phyloP scores from a whole-genome alignment of 495 filamentous ascomycete genomes.

The Jackrogersella multiformis region DNA sequence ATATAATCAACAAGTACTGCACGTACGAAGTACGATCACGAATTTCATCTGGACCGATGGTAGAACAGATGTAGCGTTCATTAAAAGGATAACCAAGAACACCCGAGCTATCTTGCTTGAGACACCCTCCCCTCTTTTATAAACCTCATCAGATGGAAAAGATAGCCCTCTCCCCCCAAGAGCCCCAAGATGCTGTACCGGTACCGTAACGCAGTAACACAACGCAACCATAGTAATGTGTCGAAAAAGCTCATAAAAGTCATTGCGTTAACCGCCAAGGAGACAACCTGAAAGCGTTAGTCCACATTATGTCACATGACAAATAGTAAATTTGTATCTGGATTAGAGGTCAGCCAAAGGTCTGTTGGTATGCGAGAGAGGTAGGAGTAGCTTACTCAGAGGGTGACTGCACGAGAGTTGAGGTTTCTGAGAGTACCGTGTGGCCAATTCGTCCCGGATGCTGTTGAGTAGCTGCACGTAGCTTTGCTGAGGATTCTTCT shows the following conservation, averaged over 20 bases:
- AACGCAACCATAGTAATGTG: background rate
- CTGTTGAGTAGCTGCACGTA: slow-evolving; percentile 95
- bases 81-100: slow-evolving; percentile 23
- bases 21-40: too few relatives aligned
- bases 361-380: slow-evolving; percentile 23
- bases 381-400: slow-evolving; percentile 70
- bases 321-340: slow-evolving; percentile 63
- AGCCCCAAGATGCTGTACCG: slow-evolving; percentile 9
- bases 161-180: background rate
- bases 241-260: slow-evolving; percentile 14
- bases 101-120: slow-evolving; percentile 5
- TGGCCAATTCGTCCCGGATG: slow-evolving; percentile 89
- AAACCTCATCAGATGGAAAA: slow-evolving; percentile 3
- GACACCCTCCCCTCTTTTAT: slow-evolving; percentile 6
- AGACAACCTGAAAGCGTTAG: slow-evolving; percentile 11
- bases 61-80: slow-evolving; percentile 34
- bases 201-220: slow-evolving; percentile 5
- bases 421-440: slow-evolving; percentile 94
- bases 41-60: background rate
- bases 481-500: slow-evolving; percentile 98
- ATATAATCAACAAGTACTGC: too few relatives aligned
- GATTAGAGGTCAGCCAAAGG: slow-evolving; percentile 33
- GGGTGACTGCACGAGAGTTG: slow-evolving; percentile 97
- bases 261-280: slow-evolving; percentile 5
- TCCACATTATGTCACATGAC: slow-evolving; percentile 54